Evolutionary conservation across 148 eudicot genomes (phyloP).

Genomic region (Cornus florida): DNA sequence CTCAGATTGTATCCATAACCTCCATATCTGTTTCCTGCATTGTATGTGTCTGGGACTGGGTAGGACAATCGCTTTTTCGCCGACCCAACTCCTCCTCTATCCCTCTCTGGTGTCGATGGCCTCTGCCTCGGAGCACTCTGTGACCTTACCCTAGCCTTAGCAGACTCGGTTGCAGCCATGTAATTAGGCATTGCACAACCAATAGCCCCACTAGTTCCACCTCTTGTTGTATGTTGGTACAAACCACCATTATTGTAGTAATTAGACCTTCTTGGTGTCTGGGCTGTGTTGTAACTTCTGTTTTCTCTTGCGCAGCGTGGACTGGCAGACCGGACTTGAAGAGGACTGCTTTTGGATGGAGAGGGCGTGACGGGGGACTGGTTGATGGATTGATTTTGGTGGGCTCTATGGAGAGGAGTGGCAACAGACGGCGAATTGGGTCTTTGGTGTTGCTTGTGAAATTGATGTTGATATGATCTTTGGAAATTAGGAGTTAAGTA

Average conservation of each 20-base stretch:
- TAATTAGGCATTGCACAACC: conserved; percentile 52
- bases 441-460: conserved; percentile 37
- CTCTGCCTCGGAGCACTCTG: conserved; percentile 82
- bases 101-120: conserved; percentile 70
- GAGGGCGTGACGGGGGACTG: conserved; percentile 54
- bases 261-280: conserved; percentile 72
- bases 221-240: conserved; percentile 22
- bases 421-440: conserved; percentile 30
- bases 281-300: conserved; percentile 38
- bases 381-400: conserved; percentile 15
- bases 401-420: conserved; percentile 57
- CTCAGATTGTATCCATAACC: conserved; percentile 36
- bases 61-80: conserved; percentile 66
- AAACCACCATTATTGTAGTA: conserved; percentile 35
- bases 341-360: conserved; percentile 50
- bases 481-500: conserved; percentile 42
- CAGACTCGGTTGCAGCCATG: conserved; percentile 84
- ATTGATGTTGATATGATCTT: conserved; percentile 34
- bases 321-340: conserved; percentile 74
- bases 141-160: conserved; percentile 60
- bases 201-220: conserved; percentile 6
- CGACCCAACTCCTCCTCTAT: conserved; percentile 26
- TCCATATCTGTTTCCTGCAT: conserved; percentile 3
- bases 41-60: conserved; percentile 55
- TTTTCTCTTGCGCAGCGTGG: conserved; percentile 53